A percentile compares a stretch with the other conserved stretches of the same genome.
Evolutionary conservation across 305 asterid species (phyloP).

Genomic region (Petunia hybrid): DNA sequence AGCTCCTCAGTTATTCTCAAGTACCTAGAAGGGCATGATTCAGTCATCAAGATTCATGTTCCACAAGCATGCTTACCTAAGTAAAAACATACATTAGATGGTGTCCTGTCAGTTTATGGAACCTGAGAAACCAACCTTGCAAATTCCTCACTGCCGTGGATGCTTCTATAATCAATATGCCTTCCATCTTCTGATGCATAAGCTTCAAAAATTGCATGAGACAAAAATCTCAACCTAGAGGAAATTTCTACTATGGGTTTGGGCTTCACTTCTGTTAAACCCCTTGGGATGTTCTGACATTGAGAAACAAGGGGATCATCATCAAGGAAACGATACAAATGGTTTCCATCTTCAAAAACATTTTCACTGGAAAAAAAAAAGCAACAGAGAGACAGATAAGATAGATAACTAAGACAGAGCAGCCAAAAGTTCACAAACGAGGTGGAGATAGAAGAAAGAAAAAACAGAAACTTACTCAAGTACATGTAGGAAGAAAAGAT

Average conservation of each 20-base stretch:
- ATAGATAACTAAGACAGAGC: conserved; percentile 1
- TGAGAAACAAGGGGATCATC: conserved; percentile 76
- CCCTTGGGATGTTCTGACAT: conserved; percentile 91
- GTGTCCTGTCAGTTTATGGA: conserved; percentile 6
- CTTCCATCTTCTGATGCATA: conserved; percentile 81
- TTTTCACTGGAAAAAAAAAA: conserved; percentile 61
- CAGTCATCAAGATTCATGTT: conserved; percentile 28
- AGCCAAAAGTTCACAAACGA: not conserved
- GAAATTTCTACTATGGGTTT: conserved; percentile 82
- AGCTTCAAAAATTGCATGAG: conserved; percentile 77
- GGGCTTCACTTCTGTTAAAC: conserved; percentile 78
- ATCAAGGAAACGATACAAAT: conserved; percentile 86
- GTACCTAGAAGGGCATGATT: conserved; percentile 57
- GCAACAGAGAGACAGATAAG: conserved; percentile 19
- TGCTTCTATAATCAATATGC: conserved; percentile 80
- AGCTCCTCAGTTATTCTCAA: conserved; percentile 88
- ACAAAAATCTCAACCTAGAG: conserved; percentile 69
- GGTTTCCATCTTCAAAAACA: conserved; percentile 77
- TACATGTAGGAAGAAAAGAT: conserved; percentile 76
- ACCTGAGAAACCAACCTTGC: conserved; percentile 62
- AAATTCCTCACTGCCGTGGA: conserved; percentile 94
- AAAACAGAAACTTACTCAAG: conserved; percentile 64
- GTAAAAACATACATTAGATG: conserved; percentile 18
- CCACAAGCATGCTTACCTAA: conserved; percentile 21
- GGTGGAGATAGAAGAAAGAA: conserved; percentile 29